Base-by-base conservation (phyloP, 148 eudicot species). In the Spergularia marina region DNA sequence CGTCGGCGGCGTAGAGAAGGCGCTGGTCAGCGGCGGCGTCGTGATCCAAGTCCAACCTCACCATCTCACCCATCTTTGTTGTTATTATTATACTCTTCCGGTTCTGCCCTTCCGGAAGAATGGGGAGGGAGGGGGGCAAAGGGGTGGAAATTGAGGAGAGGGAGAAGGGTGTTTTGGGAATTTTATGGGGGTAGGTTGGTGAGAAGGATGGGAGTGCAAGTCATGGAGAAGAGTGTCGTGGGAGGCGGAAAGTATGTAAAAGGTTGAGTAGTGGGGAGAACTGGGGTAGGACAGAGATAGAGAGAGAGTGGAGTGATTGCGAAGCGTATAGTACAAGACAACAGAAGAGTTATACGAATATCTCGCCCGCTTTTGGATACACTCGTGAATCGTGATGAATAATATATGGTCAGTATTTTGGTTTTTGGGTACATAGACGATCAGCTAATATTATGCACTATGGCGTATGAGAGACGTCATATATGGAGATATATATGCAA, bases 1-100 rank as follows among this genome's bases (percentile, higher is more conserved):
- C 51, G 47, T 15, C 47, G 17, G n/a, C 41, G 68, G 41, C 12
- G 47, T 1, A 64, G 21, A 90, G 83, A 17, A 85, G 68, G 21
- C 84, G 82, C 85, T 78, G 78, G 63, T 87, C 90, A 20, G 85
- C 79, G 55, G 60, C 74, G 71, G 21, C 53, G 57, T 79, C 91
- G 49, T 66, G 58, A 68, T 77, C 81, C 25, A 58, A 59, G 74
- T 71, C 81, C 25, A 77, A 64, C 9, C 44, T 65, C 23, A 77
- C 74, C 84, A 81, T 75, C 53, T 87, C 91, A 80, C 68, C 83
- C 90, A 85, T 87, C 61, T 7, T 64, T 6, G 10, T 44, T 44
- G 49, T 44, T 44, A 6, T 30, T 30, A 30, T 30, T 30, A 30
- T 9, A 44, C 49, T 64, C 7, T 39, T 64, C 49, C 68, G 18